Conservation (phyloP, 495 filamentous ascomycete genomes). For the Penicillium verhagenii region DNA sequence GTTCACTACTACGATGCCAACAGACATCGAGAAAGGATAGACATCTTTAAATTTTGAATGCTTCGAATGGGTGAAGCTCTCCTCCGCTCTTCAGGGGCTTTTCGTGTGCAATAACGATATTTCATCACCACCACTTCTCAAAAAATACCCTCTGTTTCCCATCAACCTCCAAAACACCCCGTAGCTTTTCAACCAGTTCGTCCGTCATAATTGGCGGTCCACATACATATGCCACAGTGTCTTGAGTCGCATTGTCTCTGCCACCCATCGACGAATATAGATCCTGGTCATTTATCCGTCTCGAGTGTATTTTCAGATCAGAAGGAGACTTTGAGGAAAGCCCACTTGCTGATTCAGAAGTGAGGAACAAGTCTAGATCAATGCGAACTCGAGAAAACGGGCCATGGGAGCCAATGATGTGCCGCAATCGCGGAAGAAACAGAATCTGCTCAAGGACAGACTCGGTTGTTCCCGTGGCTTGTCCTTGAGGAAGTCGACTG, state of each 20-base stretch:
- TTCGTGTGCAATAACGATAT: background rate
- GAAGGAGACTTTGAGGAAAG: slow-evolving; percentile 8
- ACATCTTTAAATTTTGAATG: too few relatives aligned
- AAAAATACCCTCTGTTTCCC: slow-evolving; percentile 60
- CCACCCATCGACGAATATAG: slow-evolving; percentile 42
- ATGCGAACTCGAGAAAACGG: slow-evolving; percentile 31
- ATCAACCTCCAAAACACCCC: slow-evolving; percentile 49
- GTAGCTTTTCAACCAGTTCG: slow-evolving; percentile 60
- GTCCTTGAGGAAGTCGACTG: slow-evolving; percentile 31
- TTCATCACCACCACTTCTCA: slow-evolving; percentile 81
- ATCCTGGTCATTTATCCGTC: slow-evolving; percentile 54
- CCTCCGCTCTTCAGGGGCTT: too few relatives aligned
- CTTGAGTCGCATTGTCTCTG: slow-evolving; percentile 31
- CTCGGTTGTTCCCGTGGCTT: slow-evolving; percentile 34
- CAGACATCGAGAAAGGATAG: too few relatives aligned
- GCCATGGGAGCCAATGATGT: slow-evolving; percentile 36
- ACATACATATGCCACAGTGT: slow-evolving; percentile 72
- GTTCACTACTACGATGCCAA: too few relatives aligned
- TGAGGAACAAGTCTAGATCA: slow-evolving; percentile 41
- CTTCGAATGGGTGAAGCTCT: too few relatives aligned
- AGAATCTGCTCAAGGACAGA: slow-evolving; percentile 56
- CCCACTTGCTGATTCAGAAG: slow-evolving; percentile 19
- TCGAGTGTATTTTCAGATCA: slow-evolving; percentile 38
- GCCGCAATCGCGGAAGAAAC: slow-evolving; percentile 54
- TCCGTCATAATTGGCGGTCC: slow-evolving; percentile 81